Conservation (phyloP, 2,329 filamentous ascomycete genomes). For the Bipolaris gigantea region DNA sequence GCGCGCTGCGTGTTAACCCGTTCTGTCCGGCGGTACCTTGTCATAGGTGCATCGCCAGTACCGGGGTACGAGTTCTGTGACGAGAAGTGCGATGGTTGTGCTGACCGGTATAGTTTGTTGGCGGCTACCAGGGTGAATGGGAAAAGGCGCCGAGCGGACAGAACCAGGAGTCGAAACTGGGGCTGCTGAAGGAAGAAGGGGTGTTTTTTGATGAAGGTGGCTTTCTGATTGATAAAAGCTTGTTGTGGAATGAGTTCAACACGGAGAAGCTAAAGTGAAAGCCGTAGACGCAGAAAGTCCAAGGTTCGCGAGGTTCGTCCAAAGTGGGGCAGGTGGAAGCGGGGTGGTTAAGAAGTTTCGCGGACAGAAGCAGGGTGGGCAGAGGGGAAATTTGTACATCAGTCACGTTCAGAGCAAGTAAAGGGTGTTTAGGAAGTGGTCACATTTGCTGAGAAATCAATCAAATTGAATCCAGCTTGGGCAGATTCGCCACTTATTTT, state of each 20-base stretch:
- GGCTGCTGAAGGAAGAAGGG: slow-evolving; percentile 64
- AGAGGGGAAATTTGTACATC: not conserved
- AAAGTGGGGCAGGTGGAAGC: slow-evolving; percentile 24
- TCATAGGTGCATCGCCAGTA: slow-evolving; percentile 76
- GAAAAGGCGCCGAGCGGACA: slow-evolving; percentile 63
- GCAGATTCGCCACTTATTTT: slow-evolving; percentile 7
- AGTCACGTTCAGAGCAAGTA: not conserved
- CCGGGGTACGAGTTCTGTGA: slow-evolving; percentile 54
- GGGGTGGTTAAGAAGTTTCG: slow-evolving; percentile 20
- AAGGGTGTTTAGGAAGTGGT: not conserved
- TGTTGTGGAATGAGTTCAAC: slow-evolving; percentile 51
- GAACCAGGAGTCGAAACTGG: slow-evolving; percentile 66
- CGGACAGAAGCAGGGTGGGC: not conserved
- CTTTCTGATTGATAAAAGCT: slow-evolving; percentile 56
- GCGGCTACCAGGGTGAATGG: slow-evolving; percentile 71
- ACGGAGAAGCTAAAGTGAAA: slow-evolving; percentile 26
- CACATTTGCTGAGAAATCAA: slow-evolving; percentile 6
- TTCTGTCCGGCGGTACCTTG: slow-evolving; percentile 83
- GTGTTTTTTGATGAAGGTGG: slow-evolving; percentile 64
- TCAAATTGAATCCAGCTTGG: not conserved
- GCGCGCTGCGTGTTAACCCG: slow-evolving; percentile 74
- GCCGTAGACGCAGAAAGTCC: not conserved
- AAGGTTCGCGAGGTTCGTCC: slow-evolving; percentile 1
- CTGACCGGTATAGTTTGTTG: slow-evolving; percentile 50
- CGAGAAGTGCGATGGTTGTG: not conserved